These are phyloP conservation scores for Arachis stenosperma DNA, from an alignment of 306 rosid species.

Conservation along the genomic window DNA sequence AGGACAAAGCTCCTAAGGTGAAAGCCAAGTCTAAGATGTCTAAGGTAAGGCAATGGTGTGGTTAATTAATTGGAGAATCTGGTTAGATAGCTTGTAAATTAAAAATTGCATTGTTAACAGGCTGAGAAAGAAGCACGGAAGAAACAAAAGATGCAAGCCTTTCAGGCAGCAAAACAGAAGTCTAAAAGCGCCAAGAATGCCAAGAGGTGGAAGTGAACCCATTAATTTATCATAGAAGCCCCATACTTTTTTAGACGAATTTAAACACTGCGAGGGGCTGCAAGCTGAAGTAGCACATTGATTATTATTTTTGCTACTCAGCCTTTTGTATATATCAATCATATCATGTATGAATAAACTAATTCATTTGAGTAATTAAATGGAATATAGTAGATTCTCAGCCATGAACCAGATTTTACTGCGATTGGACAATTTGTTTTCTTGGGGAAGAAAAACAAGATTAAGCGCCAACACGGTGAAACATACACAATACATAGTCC, in stretches of 20 bases:
- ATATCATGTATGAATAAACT: slow-evolving; percentile 40
- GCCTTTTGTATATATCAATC: slow-evolving; percentile 44
- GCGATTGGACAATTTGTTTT: not conserved
- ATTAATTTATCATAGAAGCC: slow-evolving; percentile 15
- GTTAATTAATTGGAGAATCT: slow-evolving; percentile 13
- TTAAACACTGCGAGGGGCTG: slow-evolving; percentile 32
- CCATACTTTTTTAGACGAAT: slow-evolving; percentile 3
- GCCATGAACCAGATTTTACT: slow-evolving; percentile 9
- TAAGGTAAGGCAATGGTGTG: slow-evolving; percentile 54
- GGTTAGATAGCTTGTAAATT: slow-evolving; percentile 10
- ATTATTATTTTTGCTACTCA: slow-evolving; percentile 45
- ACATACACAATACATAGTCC: too few relatives aligned
- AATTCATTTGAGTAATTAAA: slow-evolving; percentile 40
- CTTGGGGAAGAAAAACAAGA: not conserved
- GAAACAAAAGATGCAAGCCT: slow-evolving; percentile 88
- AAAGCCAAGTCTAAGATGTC: slow-evolving; percentile 99
- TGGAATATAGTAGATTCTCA: slow-evolving; percentile 36
- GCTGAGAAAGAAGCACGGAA: slow-evolving; percentile 94
- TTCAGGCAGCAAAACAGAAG: slow-evolving; percentile 91
- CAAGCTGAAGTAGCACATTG: slow-evolving; percentile 47
- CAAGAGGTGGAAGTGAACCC: slow-evolving; percentile 84
- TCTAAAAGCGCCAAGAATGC: slow-evolving; percentile 80
- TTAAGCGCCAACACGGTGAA: too few relatives aligned
- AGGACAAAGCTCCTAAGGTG: slow-evolving; percentile 87
- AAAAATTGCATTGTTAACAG: slow-evolving; percentile 42